These are phyloP conservation scores for Fusarium torreyae DNA, from an alignment of 2,329 filamentous ascomycete species.

Conservation along the genomic window DNA sequence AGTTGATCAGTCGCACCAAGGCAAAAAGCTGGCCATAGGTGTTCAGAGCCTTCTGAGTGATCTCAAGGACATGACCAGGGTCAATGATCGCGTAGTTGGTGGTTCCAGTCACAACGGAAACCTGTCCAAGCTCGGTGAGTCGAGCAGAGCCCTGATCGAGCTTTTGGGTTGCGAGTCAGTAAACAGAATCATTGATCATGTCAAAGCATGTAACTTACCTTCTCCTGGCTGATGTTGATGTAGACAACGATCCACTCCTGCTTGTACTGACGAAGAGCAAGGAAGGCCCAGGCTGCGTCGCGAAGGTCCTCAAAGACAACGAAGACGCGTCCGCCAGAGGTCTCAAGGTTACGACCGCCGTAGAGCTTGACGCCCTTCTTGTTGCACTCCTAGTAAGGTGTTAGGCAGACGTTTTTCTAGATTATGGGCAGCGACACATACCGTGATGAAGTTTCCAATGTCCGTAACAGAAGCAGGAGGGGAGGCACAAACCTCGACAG, in stretches of 20 bases:
- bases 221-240: conserved; percentile 23
- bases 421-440: conserved; percentile 51
- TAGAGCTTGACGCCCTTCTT: conserved; percentile 53
- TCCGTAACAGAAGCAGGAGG: conserved; percentile 54
- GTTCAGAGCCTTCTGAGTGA: conserved; percentile 56
- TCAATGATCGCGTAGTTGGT: conserved; percentile 37
- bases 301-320: conserved; percentile 73
- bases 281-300: conserved; percentile 68
- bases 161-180: background rate
- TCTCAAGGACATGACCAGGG: conserved; percentile 56
- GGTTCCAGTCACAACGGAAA: conserved; percentile 49
- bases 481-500: conserved; percentile 59
- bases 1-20: conserved; percentile 60
- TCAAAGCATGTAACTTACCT: conserved; percentile 23
- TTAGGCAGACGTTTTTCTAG: conserved; percentile 23
- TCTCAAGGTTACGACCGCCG: conserved; percentile 57
- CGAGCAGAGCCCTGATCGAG: conserved; percentile 18
- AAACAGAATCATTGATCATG: background rate
- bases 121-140: conserved; percentile 47
- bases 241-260: conserved; percentile 61
- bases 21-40: conserved; percentile 68
- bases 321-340: conserved; percentile 61
- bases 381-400: conserved; percentile 57
- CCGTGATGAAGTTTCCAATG: conserved; percentile 62
- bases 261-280: conserved; percentile 61